phyloP scores from a whole-genome alignment of 257 asterid species.

The Solanum paucissectum region DNA sequence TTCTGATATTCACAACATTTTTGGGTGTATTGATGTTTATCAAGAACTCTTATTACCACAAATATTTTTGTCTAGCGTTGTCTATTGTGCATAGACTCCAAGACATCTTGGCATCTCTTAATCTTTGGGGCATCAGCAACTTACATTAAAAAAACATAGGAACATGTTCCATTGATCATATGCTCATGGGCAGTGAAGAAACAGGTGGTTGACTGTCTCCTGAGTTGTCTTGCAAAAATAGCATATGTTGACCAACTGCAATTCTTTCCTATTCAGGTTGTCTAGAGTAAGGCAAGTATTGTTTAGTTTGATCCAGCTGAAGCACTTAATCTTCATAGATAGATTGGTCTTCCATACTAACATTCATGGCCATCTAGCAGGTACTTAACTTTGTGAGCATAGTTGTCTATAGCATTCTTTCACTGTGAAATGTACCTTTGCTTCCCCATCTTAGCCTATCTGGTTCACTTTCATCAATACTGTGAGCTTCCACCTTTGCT shows the following conservation, averaged over 20 bases:
- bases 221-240: background rate
- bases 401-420: background rate
- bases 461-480: background rate
- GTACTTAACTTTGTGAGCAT: background rate
- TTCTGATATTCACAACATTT: background rate
- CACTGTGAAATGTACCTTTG: background rate
- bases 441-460: background rate
- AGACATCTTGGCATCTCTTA: background rate
- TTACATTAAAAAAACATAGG: background rate
- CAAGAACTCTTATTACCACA: background rate
- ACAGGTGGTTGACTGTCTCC: background rate
- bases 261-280: too few species aligned
- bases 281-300: background rate
- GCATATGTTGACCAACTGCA: background rate
- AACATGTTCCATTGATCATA: background rate
- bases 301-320: background rate
- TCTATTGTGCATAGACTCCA: background rate
- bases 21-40: background rate
- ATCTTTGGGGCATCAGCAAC: background rate
- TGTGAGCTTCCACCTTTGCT: background rate
- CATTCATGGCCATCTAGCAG: background rate
- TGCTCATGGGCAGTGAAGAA: background rate
- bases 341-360: background rate
- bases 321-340: background rate
- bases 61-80: background rate